Conservation (phyloP, 2,329 filamentous ascomycete species). For the Colletotrichum coccodes region DNA sequence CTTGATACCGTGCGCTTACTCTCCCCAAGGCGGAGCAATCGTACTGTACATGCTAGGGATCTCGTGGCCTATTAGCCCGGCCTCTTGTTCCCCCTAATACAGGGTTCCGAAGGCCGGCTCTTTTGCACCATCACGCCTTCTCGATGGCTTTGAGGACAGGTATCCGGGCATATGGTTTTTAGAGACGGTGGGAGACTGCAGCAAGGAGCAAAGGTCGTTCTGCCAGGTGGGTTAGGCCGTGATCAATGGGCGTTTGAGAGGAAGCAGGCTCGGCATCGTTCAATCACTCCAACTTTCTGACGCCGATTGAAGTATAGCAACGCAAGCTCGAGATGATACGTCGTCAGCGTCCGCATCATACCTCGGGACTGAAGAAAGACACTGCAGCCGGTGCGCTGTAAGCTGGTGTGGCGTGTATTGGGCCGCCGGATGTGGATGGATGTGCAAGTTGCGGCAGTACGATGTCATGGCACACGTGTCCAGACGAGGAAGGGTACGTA, state of each 20-base stretch:
- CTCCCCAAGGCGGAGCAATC: background rate
- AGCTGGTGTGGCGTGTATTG: background rate
- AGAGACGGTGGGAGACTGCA: background rate
- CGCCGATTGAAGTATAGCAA: background rate
- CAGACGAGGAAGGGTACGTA: slow-evolving; percentile 10
- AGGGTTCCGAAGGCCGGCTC: slow-evolving; percentile 5
- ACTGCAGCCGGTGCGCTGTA: background rate
- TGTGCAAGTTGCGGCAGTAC: slow-evolving; percentile 3
- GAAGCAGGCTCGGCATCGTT: background rate
- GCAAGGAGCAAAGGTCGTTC: slow-evolving; percentile 13
- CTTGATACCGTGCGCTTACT: slow-evolving; percentile 8
- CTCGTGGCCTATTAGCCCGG: slow-evolving; percentile 8
- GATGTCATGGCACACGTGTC: slow-evolving; percentile 32
- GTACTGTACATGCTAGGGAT: slow-evolving; percentile 16
- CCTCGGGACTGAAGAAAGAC: background rate
- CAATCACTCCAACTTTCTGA: background rate
- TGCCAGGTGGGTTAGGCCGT: background rate
- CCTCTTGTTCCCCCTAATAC: background rate
- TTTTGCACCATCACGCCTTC: slow-evolving; percentile 1
- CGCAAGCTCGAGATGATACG: too few relatives aligned
- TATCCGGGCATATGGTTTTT: slow-evolving; percentile 20
- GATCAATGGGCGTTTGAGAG: background rate
- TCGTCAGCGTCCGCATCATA: too few relatives aligned
- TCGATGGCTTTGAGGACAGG: slow-evolving; percentile 4
- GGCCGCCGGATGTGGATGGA: background rate